Conservation (phyloP, 2,329 filamentous ascomycete genomes). For the Paradendryphiella salina region DNA sequence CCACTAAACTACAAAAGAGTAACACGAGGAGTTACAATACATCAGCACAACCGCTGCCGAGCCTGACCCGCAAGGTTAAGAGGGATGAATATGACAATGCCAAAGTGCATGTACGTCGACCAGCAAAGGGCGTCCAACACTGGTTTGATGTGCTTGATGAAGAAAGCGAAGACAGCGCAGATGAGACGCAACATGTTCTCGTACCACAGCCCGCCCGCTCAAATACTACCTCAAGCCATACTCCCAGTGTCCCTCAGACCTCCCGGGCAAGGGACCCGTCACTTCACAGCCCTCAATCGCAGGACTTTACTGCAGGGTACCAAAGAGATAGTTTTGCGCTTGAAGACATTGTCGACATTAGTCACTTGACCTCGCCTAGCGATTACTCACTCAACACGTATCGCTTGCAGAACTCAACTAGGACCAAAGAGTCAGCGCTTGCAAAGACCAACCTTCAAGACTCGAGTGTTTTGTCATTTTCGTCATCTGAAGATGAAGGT, state of each 20-base stretch:
- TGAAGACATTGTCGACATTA: conserved; percentile 27
- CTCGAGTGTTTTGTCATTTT: conserved; percentile 47
- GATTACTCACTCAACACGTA: conserved; percentile 35
- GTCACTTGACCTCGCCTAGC: conserved; percentile 37
- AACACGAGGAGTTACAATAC: conserved; percentile 25
- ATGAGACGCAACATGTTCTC: conserved; percentile 20
- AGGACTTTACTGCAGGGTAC: conserved; percentile 16
- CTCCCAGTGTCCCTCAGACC: conserved; percentile 26
- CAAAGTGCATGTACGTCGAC: conserved; percentile 53
- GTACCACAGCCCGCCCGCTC: conserved; percentile 19
- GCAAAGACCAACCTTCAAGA: conserved; percentile 44
- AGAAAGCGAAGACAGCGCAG: conserved; percentile 42
- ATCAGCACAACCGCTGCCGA: conserved; percentile 18
- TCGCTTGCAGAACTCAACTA: conserved; percentile 32
- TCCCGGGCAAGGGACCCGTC: conserved; percentile 10
- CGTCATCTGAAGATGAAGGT: conserved; percentile 46
- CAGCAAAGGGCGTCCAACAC: conserved; percentile 54
- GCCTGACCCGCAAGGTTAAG: conserved; percentile 34
- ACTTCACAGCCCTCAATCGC: conserved; percentile 16
- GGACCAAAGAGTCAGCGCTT: conserved; percentile 41
- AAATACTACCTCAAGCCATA: conserved; percentile 18
- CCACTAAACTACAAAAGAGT: conserved; percentile 28
- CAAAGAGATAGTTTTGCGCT: conserved; percentile 29
- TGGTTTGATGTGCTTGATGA: conserved; percentile 56
- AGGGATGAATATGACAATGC: conserved; percentile 51